Base-by-base conservation (phyloP, 2,329 filamentous ascomycete genomes). In the Paecilomyces formosus region DNA sequence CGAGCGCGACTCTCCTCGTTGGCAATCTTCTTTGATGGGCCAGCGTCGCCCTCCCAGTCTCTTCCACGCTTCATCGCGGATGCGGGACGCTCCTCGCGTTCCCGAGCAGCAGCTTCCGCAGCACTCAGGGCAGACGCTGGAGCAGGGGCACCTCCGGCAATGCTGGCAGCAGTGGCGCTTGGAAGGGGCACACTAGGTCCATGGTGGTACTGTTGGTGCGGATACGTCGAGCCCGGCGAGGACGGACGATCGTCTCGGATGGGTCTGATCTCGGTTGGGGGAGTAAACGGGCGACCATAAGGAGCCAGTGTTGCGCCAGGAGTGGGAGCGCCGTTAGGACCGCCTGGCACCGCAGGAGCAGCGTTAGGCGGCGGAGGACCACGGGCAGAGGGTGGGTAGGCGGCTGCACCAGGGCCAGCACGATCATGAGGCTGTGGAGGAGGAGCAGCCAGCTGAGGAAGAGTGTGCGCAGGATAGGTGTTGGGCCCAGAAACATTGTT, bases 171-270 rank as follows among this genome's bases (percentile, higher is more conserved):
- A 55, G 62, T 63, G 54, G 61, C 58, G 54, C 58, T 63, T 28
- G 68, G 67, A 24, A 66, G 74, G 54, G 79, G 72, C 50, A 83
- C 74, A 62, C 92, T 89, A 53, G 85, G 84, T 64, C 91, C 90
- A 63, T 89, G 88, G 65, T 88, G 81, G 69, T 90, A 95, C 63
- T 88, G 89, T 62, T 90, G 89, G 67, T 92, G 90, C 4, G 88
- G 87, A 68, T 94, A 96, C 7, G 85, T 86, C 45, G 90, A 88
- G 68, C 92, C 92, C 60, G 92, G 92, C n/a, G 93, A 97, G n/a
- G 90, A 85, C 75, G 92, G 89, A 60, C 89, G 86, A 69, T 88
- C 90, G 64, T 96, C 92, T 64, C 93, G 84, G 62, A 94, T 82
- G 1, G 89, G 88, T 56, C 92, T 85, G 53, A 92, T 87, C 64